Base-by-base conservation (phyloP, 371 early-diverging fungal genomes). In the Choanephora cucurbitarum region DNA sequence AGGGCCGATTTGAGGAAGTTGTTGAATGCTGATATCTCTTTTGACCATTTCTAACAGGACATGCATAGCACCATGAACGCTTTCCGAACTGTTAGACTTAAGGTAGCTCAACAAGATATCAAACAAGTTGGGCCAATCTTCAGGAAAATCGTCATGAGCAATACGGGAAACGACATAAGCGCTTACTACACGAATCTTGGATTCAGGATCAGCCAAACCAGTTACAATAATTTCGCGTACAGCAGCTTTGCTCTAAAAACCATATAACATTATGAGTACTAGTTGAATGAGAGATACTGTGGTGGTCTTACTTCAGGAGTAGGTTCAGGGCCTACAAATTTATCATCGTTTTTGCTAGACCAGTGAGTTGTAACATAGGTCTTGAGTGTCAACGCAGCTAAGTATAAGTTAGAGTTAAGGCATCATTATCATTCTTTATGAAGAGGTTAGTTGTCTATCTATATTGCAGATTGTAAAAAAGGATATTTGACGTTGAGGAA, bases 111-210 rank as follows among this genome's bases (percentile, higher is more conserved):
- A 69, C 39, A 96, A 76, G 18, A 85, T 77, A 58, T 90, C 86
- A 58, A 95, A 84, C 32, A 97, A 79, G 42, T 90, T 85, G n/a
- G 94, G 92, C 98, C 98, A 97, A 19, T 88, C 80, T 62, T 95
- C 96, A 1, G 96, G 95, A 82, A 93, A 96, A 77, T 97, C 97
- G 41, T 88, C 84, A 44, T 88, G 89, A 2, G 95, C 96, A 65
- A 97, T 93, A 55, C 83, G 87, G 15, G 96, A 90, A 4, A 95
- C 81, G 5, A 88, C 89, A 53, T 89, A 91, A 5, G 96, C 96
- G 49, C 77, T 67, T 11, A 81, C 79, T n/a, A 82, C 82, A 32
- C 90, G 74, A 33, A 90, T 87, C 43, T 79, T 77, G n/a, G 64
- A 77, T 43, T 73, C 69, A 6, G 75, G 73, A 62, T 84, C 86